Base-by-base conservation (phyloP, 192 early-diverging fungal genomes). In the Podila verticillata region DNA sequence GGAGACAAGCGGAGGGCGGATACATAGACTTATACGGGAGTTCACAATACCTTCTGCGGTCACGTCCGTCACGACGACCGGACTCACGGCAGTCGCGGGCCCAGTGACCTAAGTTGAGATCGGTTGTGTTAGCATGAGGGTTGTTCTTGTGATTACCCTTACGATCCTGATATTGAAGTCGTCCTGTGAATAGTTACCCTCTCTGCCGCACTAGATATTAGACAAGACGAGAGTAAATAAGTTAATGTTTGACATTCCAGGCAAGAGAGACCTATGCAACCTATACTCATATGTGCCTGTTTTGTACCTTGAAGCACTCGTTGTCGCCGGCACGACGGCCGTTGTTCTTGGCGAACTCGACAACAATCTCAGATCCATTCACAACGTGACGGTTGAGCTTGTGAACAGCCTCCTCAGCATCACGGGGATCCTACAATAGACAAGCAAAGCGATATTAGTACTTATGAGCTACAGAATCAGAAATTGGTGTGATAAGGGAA, bases 321-420 rank as follows among this genome's bases (percentile, higher is more conserved):
- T 86, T 84, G 26, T 84, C 84, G 17, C 82, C 82, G 29, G 83
- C 85, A 68, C 84, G 80, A 63, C 83, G 84, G 35, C 85, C 87
- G 32, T 83, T 84, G 59, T 88, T 88, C 82, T 88, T 88, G 57
- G 87, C 87, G 68, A 85, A 88, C 66, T 88, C 87, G 47, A 88
- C 87, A 32, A 88, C 83, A 58, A 87, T 82, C 28, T 63, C 57
- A 69, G 59, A 73, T 26, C 70, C 77, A 57, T 81, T 83, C 32
- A 87, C 84, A 68, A 77, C 49, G 22, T 72, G 58, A 29, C 68
- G 78, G 35, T 83, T 86, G 47, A 83, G 73, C 34, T 70, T 81
- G 32, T 82, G 75, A 29, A 86, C 73, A 60, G 84, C 84, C 63
- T 86, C 84, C 36, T 86, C 84, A 68, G 82, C 84, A 70, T 86